A percentile compares a stretch with the other conserved stretches of the same genome.
These are phyloP conservation scores for Colletotrichum echinochloae DNA, from an alignment of 2,329 filamentous ascomycete species.

Conservation along the genomic window DNA sequence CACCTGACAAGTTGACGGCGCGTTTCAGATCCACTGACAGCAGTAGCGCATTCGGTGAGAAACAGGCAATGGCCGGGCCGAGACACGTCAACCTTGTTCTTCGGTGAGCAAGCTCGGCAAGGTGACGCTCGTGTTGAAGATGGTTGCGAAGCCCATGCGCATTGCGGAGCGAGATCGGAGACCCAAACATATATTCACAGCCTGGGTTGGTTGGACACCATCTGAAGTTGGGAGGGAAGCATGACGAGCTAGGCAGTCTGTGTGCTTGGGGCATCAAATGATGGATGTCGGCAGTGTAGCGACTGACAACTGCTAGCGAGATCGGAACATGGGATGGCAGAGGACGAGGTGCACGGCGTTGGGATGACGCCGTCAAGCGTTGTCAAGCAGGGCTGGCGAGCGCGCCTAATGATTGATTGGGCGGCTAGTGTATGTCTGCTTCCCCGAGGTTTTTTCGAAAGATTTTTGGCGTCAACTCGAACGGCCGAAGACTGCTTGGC, in stretches of 20 bases:
- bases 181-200: background rate
- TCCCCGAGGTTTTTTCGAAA: background rate
- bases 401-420: background rate
- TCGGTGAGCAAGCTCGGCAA: constrained; percentile 11
- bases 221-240: background rate
- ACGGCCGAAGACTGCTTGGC: background rate
- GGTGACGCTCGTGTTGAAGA: background rate
- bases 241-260: background rate
- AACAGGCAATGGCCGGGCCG: background rate
- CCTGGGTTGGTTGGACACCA: background rate
- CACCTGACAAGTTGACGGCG: background rate
- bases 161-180: background rate
- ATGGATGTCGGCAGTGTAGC: background rate
- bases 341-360: background rate
- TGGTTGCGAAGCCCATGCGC: background rate
- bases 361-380: background rate
- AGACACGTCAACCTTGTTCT: background rate
- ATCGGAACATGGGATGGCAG: background rate
- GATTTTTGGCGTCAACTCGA: background rate
- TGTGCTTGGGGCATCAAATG: background rate
- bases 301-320: background rate
- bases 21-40: constrained; percentile 6
- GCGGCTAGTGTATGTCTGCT: background rate
- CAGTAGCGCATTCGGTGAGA: background rate
- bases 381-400: background rate